phyloP scores from a whole-genome alignment of 805 yeast species.

The Candida dajiaensis region DNA sequence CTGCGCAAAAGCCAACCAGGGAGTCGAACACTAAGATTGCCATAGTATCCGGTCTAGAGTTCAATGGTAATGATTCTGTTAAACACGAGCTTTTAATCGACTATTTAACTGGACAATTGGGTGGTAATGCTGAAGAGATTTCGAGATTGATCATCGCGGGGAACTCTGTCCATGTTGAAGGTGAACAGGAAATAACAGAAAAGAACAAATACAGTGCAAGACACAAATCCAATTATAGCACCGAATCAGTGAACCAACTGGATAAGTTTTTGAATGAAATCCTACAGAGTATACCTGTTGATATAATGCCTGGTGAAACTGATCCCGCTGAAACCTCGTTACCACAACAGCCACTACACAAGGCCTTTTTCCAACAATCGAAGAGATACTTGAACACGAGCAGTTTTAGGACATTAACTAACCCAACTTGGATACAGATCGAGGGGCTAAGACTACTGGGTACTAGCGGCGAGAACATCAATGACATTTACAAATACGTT shows the following conservation, averaged over 20 bases:
- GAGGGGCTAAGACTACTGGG: conserved; percentile 58
- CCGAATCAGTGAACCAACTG: conserved; percentile 44
- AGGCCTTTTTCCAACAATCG: conserved; percentile 53
- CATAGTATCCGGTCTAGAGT: conserved; percentile 68
- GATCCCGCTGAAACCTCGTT: conserved; percentile 83
- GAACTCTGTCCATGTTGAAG: conserved; percentile 41
- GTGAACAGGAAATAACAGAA: conserved; percentile 17
- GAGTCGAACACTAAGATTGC: conserved; percentile 43
- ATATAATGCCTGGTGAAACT: conserved; percentile 74
- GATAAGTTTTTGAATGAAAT: conserved; percentile 55
- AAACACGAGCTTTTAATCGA: conserved; percentile 57
- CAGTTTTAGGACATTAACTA: conserved; percentile 43
- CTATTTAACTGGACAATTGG: conserved; percentile 67
- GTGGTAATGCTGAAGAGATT: conserved; percentile 30
- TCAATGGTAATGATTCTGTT: conserved; percentile 41
- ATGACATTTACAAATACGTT: conserved; percentile 68
- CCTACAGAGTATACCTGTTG: conserved; percentile 56
- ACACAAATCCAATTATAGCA: conserved; percentile 45
- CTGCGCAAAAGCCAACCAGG: conserved; percentile 41
- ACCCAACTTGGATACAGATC: conserved; percentile 69
- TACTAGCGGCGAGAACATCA: conserved; percentile 79
- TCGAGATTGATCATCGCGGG: conserved; percentile 67
- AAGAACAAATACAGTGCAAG: conserved; percentile 40
- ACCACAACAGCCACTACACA: conserved; percentile 91
- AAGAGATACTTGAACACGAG: conserved; percentile 34